These are phyloP conservation scores for Leucogyrophana mollusca DNA, from an alignment of 768 basidiomycete species.

Conservation along the genomic window DNA sequence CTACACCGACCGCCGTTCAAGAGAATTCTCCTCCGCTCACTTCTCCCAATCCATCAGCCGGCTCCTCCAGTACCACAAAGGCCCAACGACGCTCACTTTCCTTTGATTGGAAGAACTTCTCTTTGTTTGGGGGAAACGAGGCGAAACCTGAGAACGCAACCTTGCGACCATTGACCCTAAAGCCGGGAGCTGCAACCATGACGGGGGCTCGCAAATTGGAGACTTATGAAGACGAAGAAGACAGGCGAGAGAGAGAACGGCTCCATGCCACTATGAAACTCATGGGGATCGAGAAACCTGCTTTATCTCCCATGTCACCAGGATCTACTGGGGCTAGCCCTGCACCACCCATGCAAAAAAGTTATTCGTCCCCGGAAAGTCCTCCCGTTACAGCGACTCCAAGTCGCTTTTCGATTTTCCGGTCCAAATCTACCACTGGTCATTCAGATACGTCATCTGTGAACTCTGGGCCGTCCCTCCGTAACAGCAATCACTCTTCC, in stretches of 20 bases:
- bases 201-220: slow-evolving; percentile 77
- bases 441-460: slow-evolving; percentile 48
- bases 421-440: slow-evolving; percentile 42
- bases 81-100: slow-evolving; percentile 74
- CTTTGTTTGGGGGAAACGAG: slow-evolving; percentile 61
- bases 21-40: slow-evolving; percentile 20
- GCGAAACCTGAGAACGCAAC: slow-evolving; percentile 59
- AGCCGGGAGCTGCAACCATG: slow-evolving; percentile 55
- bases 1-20: slow-evolving; percentile 33
- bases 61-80: slow-evolving; percentile 32
- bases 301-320: slow-evolving; percentile 34
- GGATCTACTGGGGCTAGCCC: slow-evolving; percentile 21
- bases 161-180: slow-evolving; percentile 72
- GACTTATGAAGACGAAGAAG: slow-evolving; percentile 90
- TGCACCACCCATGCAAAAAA: slow-evolving; percentile 38
- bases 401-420: slow-evolving; percentile 73
- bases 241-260: slow-evolving; percentile 81
- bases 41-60: slow-evolving; percentile 14
- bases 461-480: slow-evolving; percentile 40
- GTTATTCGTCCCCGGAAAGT: slow-evolving; percentile 35
- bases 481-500: slow-evolving; percentile 30
- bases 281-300: slow-evolving; percentile 82
- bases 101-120: slow-evolving; percentile 81
- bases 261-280: slow-evolving; percentile 90
- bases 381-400: slow-evolving; percentile 25